Percentiles rank a stretch among this genome's conserved stretches.
Evolutionary conservation across 75 land plant species (phyloP).

Genomic region (Cupressus sempervirens): DNA sequence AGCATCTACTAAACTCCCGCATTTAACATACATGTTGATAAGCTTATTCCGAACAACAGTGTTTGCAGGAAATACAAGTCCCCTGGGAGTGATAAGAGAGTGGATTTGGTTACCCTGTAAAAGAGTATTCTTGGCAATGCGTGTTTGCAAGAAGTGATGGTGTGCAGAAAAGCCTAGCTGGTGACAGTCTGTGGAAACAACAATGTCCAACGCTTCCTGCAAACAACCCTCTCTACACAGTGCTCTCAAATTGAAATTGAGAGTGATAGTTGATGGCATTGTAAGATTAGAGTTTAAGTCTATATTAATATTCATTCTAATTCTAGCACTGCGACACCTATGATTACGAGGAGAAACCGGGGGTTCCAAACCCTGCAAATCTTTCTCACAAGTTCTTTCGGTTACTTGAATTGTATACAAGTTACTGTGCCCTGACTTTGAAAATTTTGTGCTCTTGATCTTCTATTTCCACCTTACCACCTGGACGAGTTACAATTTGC

Average conservation of each 20-base stretch:
- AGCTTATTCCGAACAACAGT: constrained; percentile 40
- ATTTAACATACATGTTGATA: constrained; percentile 50
- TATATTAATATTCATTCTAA: background rate
- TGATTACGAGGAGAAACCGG: too few species aligned
- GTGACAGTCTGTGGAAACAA: background rate
- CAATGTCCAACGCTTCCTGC: background rate
- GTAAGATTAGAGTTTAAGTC: background rate
- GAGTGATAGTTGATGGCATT: background rate
- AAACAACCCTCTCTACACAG: background rate
- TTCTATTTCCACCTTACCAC: too few species aligned
- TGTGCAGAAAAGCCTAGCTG: background rate
- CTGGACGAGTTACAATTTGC: too few species aligned
- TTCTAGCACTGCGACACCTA: too few species aligned
- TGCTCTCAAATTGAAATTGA: background rate
- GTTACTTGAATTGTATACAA: too few species aligned
- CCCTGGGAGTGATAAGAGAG: background rate
- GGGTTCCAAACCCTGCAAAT: too few species aligned
- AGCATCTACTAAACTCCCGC: constrained; percentile 43
- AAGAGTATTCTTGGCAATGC: background rate
- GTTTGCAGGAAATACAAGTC: background rate
- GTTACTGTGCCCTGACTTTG: too few species aligned
- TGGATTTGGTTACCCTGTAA: background rate
- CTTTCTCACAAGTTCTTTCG: too few species aligned
- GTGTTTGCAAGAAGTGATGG: background rate
- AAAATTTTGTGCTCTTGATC: too few species aligned